Evolutionary conservation across 805 yeast genomes (phyloP).

Genomic region (Cyberlindnera saturnus): DNA sequence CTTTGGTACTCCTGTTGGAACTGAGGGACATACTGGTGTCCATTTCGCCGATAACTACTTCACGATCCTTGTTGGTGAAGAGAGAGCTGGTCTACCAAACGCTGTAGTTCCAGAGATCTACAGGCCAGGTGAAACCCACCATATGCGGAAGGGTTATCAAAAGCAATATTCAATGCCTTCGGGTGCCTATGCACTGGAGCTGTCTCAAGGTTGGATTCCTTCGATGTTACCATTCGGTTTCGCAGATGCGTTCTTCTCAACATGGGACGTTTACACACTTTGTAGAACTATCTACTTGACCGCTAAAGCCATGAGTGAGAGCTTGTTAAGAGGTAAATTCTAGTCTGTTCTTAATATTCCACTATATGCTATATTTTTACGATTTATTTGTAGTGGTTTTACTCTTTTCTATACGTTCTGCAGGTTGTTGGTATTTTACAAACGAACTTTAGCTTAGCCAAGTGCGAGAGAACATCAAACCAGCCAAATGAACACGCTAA

Average conservation of each 20-base stretch:
- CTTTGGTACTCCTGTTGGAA: conserved; percentile 90
- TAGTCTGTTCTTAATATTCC: conserved; percentile 1
- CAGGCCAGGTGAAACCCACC: conserved; percentile 83
- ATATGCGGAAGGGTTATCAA: conserved; percentile 60
- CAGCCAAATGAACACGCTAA: too few species aligned
- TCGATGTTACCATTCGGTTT: conserved; percentile 97
- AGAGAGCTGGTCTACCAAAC: conserved; percentile 64
- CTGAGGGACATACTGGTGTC: conserved; percentile 94
- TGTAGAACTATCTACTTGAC: conserved; percentile 66
- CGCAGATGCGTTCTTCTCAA: conserved; percentile 70
- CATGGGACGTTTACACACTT: conserved; percentile 71
- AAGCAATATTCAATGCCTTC: conserved; percentile 85
- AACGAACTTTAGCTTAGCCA: too few species aligned
- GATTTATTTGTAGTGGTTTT: too few species aligned
- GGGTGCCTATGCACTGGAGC: conserved; percentile 82
- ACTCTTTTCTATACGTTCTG: too few species aligned
- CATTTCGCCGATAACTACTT: conserved; percentile 97
- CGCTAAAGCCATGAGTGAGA: conserved; percentile 69
- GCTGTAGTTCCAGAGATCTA: conserved; percentile 65
- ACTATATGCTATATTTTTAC: too few species aligned
- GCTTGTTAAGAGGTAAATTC: conserved; percentile 66
- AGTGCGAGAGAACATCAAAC: too few species aligned
- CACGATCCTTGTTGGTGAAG: conserved; percentile 78
- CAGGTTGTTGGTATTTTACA: too few species aligned
- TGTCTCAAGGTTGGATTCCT: conserved; percentile 99